Conservation (phyloP, 2,329 filamentous ascomycete genomes). For the Botrytis tulipae region DNA sequence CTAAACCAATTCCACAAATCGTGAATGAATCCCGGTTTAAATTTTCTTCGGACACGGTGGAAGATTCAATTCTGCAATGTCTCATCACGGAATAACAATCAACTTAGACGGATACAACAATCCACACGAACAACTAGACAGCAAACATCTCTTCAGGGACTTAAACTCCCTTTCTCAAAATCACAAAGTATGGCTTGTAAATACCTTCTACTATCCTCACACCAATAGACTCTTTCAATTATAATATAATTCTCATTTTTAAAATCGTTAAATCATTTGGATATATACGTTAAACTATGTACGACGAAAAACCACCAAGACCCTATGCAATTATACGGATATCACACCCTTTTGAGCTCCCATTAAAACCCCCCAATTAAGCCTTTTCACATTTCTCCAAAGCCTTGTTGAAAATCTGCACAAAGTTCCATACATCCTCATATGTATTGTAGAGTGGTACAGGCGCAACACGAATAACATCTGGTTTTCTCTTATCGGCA, state of each 20-base stretch:
- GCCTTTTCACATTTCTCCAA: constrained; percentile 23
- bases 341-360: neutral
- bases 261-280: neutral
- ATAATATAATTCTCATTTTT: neutral
- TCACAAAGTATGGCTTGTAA: fast-evolving
- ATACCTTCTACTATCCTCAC: neutral
- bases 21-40: no score
- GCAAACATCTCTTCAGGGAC: neutral
- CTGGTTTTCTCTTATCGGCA: constrained; percentile 79
- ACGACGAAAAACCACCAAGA: neutral
- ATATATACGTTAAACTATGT: constrained; percentile 3
- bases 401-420: constrained; percentile 46
- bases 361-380: neutral
- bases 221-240: neutral
- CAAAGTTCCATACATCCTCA: constrained; percentile 65
- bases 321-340: neutral
- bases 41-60: no score
- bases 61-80: no score
- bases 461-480: constrained; percentile 81
- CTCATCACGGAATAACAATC: no score
- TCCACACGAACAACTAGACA: neutral
- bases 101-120: neutral
- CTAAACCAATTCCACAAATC: no score
- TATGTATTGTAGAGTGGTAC: constrained; percentile 83
- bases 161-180: neutral